These are phyloP conservation scores for Fraxinus pennsylvanica DNA, from an alignment of 257 asterid species.

Conservation along the genomic window DNA sequence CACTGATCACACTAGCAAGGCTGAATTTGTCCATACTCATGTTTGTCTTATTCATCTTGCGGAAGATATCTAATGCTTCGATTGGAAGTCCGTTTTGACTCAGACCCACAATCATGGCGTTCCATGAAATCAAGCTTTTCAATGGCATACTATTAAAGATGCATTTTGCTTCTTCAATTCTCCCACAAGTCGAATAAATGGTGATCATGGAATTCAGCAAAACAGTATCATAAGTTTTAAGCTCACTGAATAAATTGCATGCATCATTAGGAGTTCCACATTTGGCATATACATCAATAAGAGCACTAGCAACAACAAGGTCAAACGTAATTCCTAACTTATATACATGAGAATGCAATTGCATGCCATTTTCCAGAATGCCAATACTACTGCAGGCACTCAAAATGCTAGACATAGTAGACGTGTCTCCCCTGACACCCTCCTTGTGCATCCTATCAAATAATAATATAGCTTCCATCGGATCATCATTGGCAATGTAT, in stretches of 20 bases:
- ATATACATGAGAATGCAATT: constrained; percentile 52
- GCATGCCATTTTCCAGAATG: constrained; percentile 42
- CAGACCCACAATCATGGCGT: constrained; percentile 76
- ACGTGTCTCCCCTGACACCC: constrained; percentile 53
- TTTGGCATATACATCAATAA: constrained; percentile 70
- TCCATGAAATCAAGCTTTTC: constrained; percentile 89
- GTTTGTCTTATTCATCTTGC: constrained; percentile 54
- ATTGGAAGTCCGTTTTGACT: constrained; percentile 70
- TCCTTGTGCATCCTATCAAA: constrained; percentile 52
- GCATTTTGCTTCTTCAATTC: constrained; percentile 64
- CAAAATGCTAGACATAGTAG: constrained; percentile 63
- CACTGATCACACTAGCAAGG: constrained; percentile 68
- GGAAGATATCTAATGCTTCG: constrained; percentile 68
- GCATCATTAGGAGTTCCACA: constrained; percentile 58
- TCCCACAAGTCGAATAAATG: constrained; percentile 58
- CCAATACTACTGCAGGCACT: constrained; percentile 65
- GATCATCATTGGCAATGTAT: constrained; percentile 49
- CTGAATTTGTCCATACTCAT: constrained; percentile 59
- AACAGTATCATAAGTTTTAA: constrained; percentile 61
- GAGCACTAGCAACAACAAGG: constrained; percentile 62
- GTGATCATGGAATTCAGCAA: constrained; percentile 79
- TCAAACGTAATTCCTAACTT: constrained; percentile 57
- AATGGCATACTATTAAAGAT: constrained; percentile 52
- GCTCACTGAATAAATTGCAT: constrained; percentile 57
- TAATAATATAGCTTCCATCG: constrained; percentile 47